Base-by-base conservation (phyloP, 768 basidiomycete genomes). In the Grammothele lineata region DNA sequence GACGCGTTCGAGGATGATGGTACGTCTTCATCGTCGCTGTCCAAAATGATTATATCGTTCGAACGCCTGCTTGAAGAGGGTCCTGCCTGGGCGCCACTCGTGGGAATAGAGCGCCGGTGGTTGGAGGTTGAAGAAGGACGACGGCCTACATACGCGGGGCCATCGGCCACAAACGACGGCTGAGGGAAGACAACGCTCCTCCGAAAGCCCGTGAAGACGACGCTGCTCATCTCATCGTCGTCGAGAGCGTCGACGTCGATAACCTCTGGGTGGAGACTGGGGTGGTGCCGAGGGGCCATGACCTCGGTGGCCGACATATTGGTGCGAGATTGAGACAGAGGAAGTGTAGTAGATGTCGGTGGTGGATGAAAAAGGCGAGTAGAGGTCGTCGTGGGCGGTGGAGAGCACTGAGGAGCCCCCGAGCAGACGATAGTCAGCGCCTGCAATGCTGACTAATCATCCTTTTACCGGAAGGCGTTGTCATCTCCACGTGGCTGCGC, bases 191-290 rank as follows among this genome's bases (percentile, higher is more conserved):
- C 27, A 14, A 30, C 8, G 27, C 7, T 30, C 8, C 46, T 26
- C 30, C 32, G 46, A 39, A 33, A 57, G 50, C 57, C 66, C 50
- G 55, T 59, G 63, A 40, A 37, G 48, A 32, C 61, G 41, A 66
- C 44, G 27, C 60, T 19, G 15, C 15, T 15, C 26, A 22, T 30
- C 22, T 23, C 62, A 32, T 70, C 67, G 18, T 62, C 58, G 33
- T 71, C 70, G 38, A 70, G 52, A 5, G 64, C 58, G 59, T 75
- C 74, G 50, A 75, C 69, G 56, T 75, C 74, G 40, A 76, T 75
- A 44, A 75, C 53, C 44, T 69, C 67, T 8, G 55, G 55, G 43
- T 50, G 55, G 47, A 30, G 27, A 22, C 47, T 21, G 1, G 27
- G 45, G 26, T 47, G 19, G 22, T 48, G 36, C 24, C 6, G 53